A percentile compares a stretch with the other conserved stretches of the same genome.
These are phyloP conservation scores for Pharus latifolius DNA, from an alignment of 176 grass and related monocot genomes.

Conservation along the genomic window DNA sequence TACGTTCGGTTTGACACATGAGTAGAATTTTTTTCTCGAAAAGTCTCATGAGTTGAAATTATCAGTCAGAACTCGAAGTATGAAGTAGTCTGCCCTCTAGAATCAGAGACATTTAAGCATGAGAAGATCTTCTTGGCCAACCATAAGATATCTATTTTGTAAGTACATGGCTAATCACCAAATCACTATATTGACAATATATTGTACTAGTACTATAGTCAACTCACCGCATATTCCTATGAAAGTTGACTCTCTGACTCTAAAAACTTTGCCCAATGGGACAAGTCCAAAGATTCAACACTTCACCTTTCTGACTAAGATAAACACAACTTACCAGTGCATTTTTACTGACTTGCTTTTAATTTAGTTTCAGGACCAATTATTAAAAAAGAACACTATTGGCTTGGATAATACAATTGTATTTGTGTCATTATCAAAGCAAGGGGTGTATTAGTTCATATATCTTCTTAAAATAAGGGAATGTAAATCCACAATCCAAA, in stretches of 20 bases:
- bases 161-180: not conserved
- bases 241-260: not conserved
- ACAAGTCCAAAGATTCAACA: constrained; percentile 4
- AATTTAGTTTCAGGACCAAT: not conserved
- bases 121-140: constrained; percentile 13
- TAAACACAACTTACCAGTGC: not conserved
- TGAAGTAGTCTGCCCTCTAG: too few species aligned
- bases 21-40: too few species aligned
- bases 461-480: too few species aligned
- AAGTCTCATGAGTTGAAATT: not conserved
- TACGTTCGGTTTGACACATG: too few species aligned
- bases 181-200: not conserved
- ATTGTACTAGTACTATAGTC: not conserved
- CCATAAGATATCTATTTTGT: not conserved
- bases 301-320: not conserved
- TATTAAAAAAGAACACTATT: not conserved
- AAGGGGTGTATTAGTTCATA: too few species aligned
- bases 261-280: constrained; percentile 2
- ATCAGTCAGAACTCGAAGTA: not conserved
- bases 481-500: too few species aligned
- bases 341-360: constrained; percentile 22
- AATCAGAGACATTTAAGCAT: not conserved
- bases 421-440: too few species aligned
- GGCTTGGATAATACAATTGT: too few species aligned
- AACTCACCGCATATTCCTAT: constrained; percentile 10